Conservation (phyloP, 768 basidiomycete species). For the Asterophora parasitica region DNA sequence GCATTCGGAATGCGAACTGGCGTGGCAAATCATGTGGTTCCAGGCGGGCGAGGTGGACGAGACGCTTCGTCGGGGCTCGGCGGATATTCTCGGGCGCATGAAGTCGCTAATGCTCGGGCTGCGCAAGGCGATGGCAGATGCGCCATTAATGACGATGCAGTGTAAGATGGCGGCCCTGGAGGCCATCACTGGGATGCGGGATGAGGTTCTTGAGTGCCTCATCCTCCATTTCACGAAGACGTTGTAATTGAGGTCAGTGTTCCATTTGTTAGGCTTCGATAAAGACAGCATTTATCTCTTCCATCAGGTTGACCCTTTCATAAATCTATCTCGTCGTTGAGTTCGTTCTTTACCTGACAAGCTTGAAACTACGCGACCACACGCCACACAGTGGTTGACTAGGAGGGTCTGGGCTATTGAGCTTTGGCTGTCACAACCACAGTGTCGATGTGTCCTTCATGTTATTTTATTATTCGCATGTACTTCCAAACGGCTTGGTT, state of each 20-base stretch:
- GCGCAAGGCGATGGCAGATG: slow-evolving; percentile 30
- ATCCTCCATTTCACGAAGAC: slow-evolving; percentile 32
- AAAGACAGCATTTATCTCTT: too few relatives aligned
- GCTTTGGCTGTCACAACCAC: too few relatives aligned
- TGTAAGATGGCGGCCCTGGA: slow-evolving; percentile 45
- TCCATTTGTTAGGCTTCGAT: neutral
- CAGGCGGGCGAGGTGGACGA: slow-evolving; percentile 44
- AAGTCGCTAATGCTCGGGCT: slow-evolving; percentile 37
- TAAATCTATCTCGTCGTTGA: too few relatives aligned
- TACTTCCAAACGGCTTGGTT: too few relatives aligned
- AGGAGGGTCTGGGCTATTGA: too few relatives aligned
- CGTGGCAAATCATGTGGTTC: slow-evolving; percentile 50
- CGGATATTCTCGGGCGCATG: slow-evolving; percentile 60
- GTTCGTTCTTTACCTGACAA: too few relatives aligned
- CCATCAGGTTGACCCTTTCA: too few relatives aligned
- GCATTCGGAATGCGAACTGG: slow-evolving; percentile 45
- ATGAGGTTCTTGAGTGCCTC: slow-evolving; percentile 36
- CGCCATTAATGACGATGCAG: slow-evolving; percentile 31
- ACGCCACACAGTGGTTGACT: too few relatives aligned
- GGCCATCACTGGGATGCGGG: slow-evolving; percentile 32
- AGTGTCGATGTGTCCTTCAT: too few relatives aligned
- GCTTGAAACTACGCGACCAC: too few relatives aligned
- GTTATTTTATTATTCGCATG: too few relatives aligned
- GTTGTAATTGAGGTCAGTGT: slow-evolving; percentile 5
- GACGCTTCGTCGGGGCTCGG: slow-evolving; percentile 35